Evolutionary conservation across 768 basidiomycete genomes (phyloP), one percentile per base, ranked within the genome.

Genomic region (Trametes meyenii): DNA sequence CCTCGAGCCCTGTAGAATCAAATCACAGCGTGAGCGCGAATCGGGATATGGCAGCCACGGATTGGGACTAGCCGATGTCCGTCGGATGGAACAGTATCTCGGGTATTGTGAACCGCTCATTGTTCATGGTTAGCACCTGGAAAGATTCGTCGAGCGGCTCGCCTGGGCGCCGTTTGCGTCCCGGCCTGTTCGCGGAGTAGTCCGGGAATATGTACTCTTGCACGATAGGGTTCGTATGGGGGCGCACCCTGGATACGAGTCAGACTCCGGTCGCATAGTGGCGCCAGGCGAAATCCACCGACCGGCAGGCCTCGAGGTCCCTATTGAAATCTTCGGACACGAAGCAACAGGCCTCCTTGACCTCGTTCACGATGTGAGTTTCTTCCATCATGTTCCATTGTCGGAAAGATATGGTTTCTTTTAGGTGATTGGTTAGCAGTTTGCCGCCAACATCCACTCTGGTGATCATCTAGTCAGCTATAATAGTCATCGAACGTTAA

Each of bases 371-470:
- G 71, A 98, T 90, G 73, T 89, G 85, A 2, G 94, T 96, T 73
- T 98, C 90, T 69, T 97, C 94, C 88, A 96, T 95, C 92, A 98
- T 94, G 73, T 98, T 93, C 92, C 93, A 98, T 71, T 98, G 96
- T 45, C 96, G 87, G 73, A 91, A 98, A 13, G 94, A 96, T 5
- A 96, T 85, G 46, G 96, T 81, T 70, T 96, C 92, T 71, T 97
- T 97, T 23, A 98, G 83, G 53, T 96, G 92, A 75, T 98, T 98
- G 24, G 96, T 98, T 59, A 98, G 74, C 11, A 98, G 82, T 76
- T 98, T 97, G 49, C 96, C 96, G 53, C 96, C 96, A 17, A 97
- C 88, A 70, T 97, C 94, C 73, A 98, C 85, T 70, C 96, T 96
- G 73, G 61, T 11, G 17, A 52, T 21, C 5, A 12, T 17, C 50